Conservation (phyloP, 495 filamentous ascomycete species). For the Aspergillus avenaceus region DNA sequence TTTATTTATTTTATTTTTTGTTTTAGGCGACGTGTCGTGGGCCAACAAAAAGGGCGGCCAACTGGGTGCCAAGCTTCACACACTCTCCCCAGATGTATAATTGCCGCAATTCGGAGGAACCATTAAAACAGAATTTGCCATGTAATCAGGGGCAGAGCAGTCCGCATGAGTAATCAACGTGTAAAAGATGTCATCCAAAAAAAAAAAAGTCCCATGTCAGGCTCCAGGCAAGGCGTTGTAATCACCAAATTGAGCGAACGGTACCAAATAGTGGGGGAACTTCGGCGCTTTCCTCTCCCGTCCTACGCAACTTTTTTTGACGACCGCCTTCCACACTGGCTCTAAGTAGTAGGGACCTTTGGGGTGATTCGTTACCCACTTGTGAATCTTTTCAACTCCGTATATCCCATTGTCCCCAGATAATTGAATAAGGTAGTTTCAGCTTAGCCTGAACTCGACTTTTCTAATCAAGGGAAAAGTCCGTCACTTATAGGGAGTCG, state of each 20-base stretch:
- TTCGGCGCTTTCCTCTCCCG: not conserved
- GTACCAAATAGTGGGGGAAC: not conserved
- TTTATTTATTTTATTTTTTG: no score
- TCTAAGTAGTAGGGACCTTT: slow-evolving; percentile 4
- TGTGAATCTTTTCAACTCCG: not conserved
- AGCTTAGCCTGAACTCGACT: slow-evolving; percentile 8
- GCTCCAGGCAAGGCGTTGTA: no score
- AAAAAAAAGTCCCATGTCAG: not conserved
- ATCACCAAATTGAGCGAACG: not conserved
- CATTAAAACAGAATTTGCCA: no score
- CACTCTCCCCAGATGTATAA: slow-evolving; percentile 3
- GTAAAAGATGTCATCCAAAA: not conserved
- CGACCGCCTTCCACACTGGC: not conserved
- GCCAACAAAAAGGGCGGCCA: not conserved
- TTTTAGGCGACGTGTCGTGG: slow-evolving; percentile 16
- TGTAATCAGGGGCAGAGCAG: not conserved
- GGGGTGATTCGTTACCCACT: slow-evolving; percentile 1
- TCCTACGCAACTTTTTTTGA: no score
- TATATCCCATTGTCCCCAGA: not conserved
- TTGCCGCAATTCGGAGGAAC: not conserved
- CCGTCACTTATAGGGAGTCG: slow-evolving; percentile 6
- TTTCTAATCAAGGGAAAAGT: slow-evolving; percentile 5
- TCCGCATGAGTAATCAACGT: not conserved
- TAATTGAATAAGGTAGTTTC: not conserved
- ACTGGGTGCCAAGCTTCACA: slow-evolving; percentile 6